A percentile compares a stretch with the other conserved stretches of the same genome.
Evolutionary conservation across 1,284 basidiomycete genomes (phyloP).

Genomic region (Coniferiporia sulphurascens): DNA sequence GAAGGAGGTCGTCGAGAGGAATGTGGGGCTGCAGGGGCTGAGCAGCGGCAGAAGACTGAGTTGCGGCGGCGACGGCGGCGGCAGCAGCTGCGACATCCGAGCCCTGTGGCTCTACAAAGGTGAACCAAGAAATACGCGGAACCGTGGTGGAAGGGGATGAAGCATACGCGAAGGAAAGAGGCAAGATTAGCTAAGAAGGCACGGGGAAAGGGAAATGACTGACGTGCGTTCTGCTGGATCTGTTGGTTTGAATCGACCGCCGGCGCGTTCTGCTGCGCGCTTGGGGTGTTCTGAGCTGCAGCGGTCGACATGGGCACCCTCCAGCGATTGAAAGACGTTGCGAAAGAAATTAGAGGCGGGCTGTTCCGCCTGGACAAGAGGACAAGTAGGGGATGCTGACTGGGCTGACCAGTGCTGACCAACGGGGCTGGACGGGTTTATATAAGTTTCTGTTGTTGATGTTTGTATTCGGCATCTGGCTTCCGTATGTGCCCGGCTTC

Average conservation of each 20-base stretch:
- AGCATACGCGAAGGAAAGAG: conserved; percentile 2
- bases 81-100: neutral
- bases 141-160: neutral
- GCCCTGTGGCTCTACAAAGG: conserved; percentile 13
- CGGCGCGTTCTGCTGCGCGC: neutral
- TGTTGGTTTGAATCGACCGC: conserved; percentile 1
- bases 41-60: neutral
- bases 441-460: neutral
- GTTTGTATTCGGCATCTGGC: neutral
- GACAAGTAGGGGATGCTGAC: neutral
- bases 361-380: neutral
- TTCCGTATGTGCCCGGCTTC: too few relatives aligned
- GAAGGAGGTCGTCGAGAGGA: conserved; percentile 33
- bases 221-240: conserved; percentile 3
- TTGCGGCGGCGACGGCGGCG: neutral
- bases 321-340: conserved; percentile 17
- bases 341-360: neutral
- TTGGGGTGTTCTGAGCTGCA: neutral
- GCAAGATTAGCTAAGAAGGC: conserved; percentile 10
- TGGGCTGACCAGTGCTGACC: conserved; percentile 1
- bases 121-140: conserved; percentile 15
- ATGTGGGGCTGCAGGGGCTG: neutral
- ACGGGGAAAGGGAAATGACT: neutral
- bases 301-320: conserved; percentile 15
- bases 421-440: neutral